Evolutionary conservation across 371 early-diverging fungal species (phyloP).

Genomic region (Dichotomocladium elegans): DNA sequence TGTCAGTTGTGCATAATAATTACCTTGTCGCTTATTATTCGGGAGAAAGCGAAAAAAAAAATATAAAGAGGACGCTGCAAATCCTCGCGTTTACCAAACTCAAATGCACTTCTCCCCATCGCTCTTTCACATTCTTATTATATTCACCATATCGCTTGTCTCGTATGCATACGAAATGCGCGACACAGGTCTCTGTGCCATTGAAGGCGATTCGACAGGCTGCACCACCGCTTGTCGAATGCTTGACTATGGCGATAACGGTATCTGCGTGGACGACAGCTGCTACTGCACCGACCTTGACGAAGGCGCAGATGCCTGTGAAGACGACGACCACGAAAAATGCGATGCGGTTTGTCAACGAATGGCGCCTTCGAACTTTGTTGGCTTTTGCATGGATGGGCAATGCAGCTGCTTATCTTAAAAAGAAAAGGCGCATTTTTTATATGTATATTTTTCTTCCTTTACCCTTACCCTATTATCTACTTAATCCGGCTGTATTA

Average conservation of each 20-base stretch:
- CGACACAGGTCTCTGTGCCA: constrained; percentile 1
- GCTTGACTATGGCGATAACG: constrained; percentile 9
- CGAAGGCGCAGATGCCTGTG: constrained; percentile 23
- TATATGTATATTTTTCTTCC: too few relatives aligned
- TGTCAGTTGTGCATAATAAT: too few relatives aligned
- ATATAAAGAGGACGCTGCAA: too few relatives aligned
- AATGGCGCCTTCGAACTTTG: constrained; percentile 20
- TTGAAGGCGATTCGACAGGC: constrained; percentile 10
- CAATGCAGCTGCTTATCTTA: constrained; percentile 36
- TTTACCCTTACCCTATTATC: too few relatives aligned
- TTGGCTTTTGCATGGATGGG: constrained; percentile 37
- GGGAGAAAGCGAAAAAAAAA: too few relatives aligned
- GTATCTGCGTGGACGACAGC: constrained; percentile 29
- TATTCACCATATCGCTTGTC: not conserved
- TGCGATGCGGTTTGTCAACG: constrained; percentile 41
- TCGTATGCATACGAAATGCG: constrained; percentile 1
- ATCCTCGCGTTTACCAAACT: too few relatives aligned
- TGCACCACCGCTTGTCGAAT: constrained; percentile 5
- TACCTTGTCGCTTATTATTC: too few relatives aligned
- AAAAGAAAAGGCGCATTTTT: too few relatives aligned
- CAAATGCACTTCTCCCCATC: too few relatives aligned
- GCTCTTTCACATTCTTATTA: not conserved
- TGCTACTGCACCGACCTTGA: constrained; percentile 41
- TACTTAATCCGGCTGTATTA: too few relatives aligned
- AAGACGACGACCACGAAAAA: constrained; percentile 36